Percentiles rank a stretch among this genome's conserved stretches.
Conservation (phyloP, 768 basidiomycete genomes). For the Podaxis sp. region DNA sequence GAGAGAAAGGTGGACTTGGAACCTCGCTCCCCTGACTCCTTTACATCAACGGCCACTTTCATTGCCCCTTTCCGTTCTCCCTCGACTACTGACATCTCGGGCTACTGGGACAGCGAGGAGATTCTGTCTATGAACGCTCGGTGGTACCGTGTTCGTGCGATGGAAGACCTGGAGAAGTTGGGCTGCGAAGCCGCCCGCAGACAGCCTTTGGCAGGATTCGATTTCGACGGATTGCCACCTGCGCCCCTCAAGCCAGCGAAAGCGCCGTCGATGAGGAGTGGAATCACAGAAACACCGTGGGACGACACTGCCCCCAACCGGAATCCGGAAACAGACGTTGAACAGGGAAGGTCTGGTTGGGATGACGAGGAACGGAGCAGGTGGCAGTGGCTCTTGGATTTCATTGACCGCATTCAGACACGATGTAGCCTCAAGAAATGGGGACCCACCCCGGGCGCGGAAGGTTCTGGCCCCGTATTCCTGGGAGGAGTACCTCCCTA, state of each 20-base stretch:
- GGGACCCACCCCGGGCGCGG: slow-evolving; percentile 18
- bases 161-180: slow-evolving; percentile 14
- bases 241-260: slow-evolving; percentile 1
- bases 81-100: slow-evolving; percentile 11
- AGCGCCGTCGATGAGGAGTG: background rate
- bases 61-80: slow-evolving; percentile 45
- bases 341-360: background rate
- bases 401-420: slow-evolving; percentile 42
- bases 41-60: slow-evolving; percentile 44
- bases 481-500: slow-evolving; percentile 6
- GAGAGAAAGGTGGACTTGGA: background rate
- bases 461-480: slow-evolving; percentile 3
- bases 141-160: slow-evolving; percentile 7
- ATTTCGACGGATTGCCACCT: slow-evolving; percentile 51
- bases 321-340: background rate
- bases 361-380: slow-evolving; percentile 3
- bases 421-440: slow-evolving; percentile 40
- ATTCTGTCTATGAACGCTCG: slow-evolving; percentile 5
- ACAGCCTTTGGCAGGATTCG: slow-evolving; percentile 21
- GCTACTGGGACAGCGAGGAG: slow-evolving; percentile 11
- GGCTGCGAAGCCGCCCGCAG: slow-evolving; percentile 1
- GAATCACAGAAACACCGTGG: background rate
- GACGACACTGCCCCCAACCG: background rate
- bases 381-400: slow-evolving; percentile 18
- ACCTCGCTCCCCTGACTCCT: slow-evolving; percentile 19